Base-by-base conservation (phyloP, 176 grass and related monocot genomes). In the Oryza brachyantha region DNA sequence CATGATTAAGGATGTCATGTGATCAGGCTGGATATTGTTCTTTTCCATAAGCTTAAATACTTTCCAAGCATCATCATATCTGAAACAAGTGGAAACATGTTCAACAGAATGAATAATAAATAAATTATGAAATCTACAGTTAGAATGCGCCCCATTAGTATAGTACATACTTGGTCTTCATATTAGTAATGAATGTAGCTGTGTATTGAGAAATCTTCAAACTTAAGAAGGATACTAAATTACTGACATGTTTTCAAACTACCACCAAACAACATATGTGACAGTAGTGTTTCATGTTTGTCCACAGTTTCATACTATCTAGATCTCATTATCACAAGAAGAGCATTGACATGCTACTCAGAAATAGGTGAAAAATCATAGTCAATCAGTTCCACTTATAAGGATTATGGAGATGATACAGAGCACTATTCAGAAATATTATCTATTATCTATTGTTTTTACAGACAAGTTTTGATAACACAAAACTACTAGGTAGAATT, bases 61-160 rank as follows among this genome's bases (percentile, higher is more conserved):
- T 84, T 88, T 79, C 89, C 89, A 92, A 38, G 89, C 85, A 88
- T 82, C 80, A 83, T 92, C 91, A 77, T 84, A 97, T 73, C 94
- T 93, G 84, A 75, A 82, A 24, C 26, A 46, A 31, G 24, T 10
- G 50, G 11, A 55, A 42, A 73, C 37, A 77, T 70, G 79, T 13
- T 64, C 14, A 82, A 35, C 32, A 52, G 22, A 63, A 22, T 70
- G 28, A 77, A 76, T 66, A 54, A 43, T 68, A 62, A 24, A 62
- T 13, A 60, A 34, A 19, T 70, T 68, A 28, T 3, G 62, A 77
- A 29, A 71, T 46, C 26, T 21, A 72, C 37, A 77, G 64, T 70
- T 76, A 42, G 50, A 81, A 64, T 86, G 64, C 60, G 25, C 13
- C 19, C 64, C n/a, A 40, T 26, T 76, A 64, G 13, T n/a, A n/a